Evolutionary conservation across 768 basidiomycete species (phyloP).

Genomic region (Pleurotus citrinopileatus): DNA sequence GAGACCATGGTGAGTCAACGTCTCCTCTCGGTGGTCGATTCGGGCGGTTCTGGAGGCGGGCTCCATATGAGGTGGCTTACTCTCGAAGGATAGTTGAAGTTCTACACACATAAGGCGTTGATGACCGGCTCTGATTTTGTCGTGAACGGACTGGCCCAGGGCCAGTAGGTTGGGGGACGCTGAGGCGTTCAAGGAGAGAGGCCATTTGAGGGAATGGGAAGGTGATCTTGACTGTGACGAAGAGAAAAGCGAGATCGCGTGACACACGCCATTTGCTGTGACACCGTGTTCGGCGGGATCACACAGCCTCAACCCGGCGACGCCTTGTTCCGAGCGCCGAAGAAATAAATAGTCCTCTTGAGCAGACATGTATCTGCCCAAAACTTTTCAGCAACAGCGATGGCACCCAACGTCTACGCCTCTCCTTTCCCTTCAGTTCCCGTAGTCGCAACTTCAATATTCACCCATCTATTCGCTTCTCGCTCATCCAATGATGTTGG

Average conservation of each 20-base stretch:
- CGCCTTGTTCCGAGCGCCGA: no score
- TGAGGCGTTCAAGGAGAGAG: slow-evolving; percentile 61
- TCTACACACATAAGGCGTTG: slow-evolving; percentile 54
- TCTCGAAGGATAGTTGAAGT: slow-evolving; percentile 16
- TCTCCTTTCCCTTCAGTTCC: slow-evolving; percentile 38
- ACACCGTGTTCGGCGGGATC: no score
- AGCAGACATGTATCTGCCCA: no score
- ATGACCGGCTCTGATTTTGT: slow-evolving; percentile 30
- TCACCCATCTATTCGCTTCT: slow-evolving; percentile 44
- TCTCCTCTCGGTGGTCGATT: slow-evolving; percentile 63
- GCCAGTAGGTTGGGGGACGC: slow-evolving; percentile 32
- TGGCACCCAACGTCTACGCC: slow-evolving; percentile 44
- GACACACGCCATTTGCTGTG: no score
- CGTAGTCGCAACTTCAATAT: slow-evolving; percentile 40
- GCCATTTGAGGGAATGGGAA: slow-evolving; percentile 33
- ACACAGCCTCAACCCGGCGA: no score
- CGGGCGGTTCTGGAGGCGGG: slow-evolving; percentile 42
- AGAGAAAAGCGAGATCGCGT: background rate
- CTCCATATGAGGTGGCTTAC: slow-evolving; percentile 16
- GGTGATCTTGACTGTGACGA: no score
- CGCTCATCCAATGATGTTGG: slow-evolving; percentile 22
- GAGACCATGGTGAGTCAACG: slow-evolving; percentile 64
- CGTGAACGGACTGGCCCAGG: slow-evolving; percentile 48
- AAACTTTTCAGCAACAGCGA: no score
- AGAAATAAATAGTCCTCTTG: no score